Evolutionary conservation across 768 basidiomycete genomes (phyloP).

Genomic region (Sarcodon sp.): DNA sequence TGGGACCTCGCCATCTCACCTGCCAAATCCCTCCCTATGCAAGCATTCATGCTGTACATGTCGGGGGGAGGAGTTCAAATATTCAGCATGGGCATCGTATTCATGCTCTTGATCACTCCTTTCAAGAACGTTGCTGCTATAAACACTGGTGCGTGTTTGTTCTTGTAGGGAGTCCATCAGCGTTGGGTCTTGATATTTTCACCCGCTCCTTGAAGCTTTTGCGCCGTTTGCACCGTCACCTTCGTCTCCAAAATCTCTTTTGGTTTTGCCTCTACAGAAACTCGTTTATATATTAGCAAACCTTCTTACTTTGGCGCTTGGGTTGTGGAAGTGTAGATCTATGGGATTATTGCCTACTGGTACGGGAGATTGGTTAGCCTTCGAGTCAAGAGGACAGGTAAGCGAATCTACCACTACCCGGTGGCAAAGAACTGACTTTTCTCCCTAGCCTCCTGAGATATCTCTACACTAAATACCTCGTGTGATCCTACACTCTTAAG

Average conservation of each 20-base stretch:
- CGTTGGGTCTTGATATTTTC: too few relatives aligned
- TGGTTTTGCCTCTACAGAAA: conserved; percentile 58
- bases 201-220: conserved; percentile 36
- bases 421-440: too few relatives aligned
- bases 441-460: too few relatives aligned
- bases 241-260: conserved; percentile 28
- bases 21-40: conserved; percentile 90
- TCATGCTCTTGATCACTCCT: conserved; percentile 81
- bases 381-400: conserved; percentile 59
- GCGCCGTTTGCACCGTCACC: conserved; percentile 56
- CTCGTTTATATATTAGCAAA: conserved; percentile 62
- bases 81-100: conserved; percentile 93
- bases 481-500: too few relatives aligned
- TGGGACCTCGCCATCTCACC: conserved; percentile 80
- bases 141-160: conserved; percentile 47
- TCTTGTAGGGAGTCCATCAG: too few relatives aligned
- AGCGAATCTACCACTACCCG: neutral
- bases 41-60: conserved; percentile 98
- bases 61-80: conserved; percentile 93
- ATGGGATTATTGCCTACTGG: conserved; percentile 90
- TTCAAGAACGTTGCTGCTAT: conserved; percentile 76
- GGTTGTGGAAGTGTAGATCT: conserved; percentile 84
- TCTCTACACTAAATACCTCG: too few relatives aligned
- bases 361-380: conserved; percentile 90
- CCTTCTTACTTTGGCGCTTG: conserved; percentile 65